These are phyloP conservation scores for Hypomontagnella submonticulosa DNA, from an alignment of 495 filamentous ascomycete genomes.

Conservation along the genomic window DNA sequence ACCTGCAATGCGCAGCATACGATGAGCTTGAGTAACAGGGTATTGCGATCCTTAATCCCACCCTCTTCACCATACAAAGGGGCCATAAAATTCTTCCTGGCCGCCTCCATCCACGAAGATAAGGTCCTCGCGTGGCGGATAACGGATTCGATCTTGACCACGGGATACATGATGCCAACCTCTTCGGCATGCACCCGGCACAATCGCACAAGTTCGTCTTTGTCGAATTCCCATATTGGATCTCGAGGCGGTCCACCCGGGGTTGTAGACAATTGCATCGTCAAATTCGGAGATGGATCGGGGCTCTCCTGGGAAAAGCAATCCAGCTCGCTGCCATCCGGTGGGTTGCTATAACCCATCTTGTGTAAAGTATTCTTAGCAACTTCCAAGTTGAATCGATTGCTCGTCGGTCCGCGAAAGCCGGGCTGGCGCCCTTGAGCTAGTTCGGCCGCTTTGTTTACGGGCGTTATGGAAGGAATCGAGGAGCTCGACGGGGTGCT, in stretches of 20 bases:
- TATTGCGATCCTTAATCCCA: constrained; percentile 72
- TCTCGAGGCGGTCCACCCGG: constrained; percentile 62
- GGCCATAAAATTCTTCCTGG: constrained; percentile 42
- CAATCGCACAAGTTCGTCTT: constrained; percentile 77
- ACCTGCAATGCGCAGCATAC: constrained; percentile 78
- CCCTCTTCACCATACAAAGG: constrained; percentile 59
- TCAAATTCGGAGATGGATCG: constrained; percentile 56
- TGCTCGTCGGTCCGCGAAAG: constrained; percentile 88
- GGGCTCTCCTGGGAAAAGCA: constrained; percentile 66
- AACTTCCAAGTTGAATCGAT: constrained; percentile 85
- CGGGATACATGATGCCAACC: constrained; percentile 86
- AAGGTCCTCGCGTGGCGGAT: constrained; percentile 72
- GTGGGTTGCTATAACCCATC: constrained; percentile 78
- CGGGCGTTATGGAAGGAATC: constrained; percentile 48
- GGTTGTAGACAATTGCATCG: constrained; percentile 50
- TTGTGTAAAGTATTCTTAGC: constrained; percentile 87
- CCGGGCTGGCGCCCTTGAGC: constrained; percentile 63
- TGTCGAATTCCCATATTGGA: constrained; percentile 77
- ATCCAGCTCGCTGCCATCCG: constrained; percentile 69
- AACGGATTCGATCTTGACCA: constrained; percentile 75
- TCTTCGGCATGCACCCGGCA: constrained; percentile 83
- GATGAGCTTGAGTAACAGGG: constrained; percentile 79
- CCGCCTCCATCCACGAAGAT: constrained; percentile 73
- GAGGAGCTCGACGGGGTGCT: constrained; percentile 51
- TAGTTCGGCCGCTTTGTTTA: constrained; percentile 39